phyloP scores from a whole-genome alignment of 352 stramenopile genomes.

The Phytopythium kandeliae region DNA sequence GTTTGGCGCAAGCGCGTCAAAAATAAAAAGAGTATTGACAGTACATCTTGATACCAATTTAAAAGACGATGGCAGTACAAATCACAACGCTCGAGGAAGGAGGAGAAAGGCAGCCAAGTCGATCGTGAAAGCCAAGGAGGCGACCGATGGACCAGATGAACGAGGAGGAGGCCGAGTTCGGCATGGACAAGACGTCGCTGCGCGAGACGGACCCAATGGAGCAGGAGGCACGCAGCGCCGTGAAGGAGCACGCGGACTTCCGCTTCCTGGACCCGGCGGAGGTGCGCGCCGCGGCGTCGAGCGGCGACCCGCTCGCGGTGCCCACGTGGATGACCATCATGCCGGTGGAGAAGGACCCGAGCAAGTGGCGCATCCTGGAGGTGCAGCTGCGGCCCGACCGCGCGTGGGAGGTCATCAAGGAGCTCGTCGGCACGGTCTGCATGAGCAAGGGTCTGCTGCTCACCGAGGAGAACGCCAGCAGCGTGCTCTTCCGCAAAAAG shows the following conservation, averaged over 20 bases:
- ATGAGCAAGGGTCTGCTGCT: conserved; percentile 71
- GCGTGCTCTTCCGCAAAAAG: conserved; percentile 70
- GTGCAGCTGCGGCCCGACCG: conserved; percentile 66
- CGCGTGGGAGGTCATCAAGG: conserved; percentile 70
- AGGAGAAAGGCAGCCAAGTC: not conserved
- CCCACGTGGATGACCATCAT: conserved; percentile 53
- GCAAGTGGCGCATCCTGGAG: conserved; percentile 63
- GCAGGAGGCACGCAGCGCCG: conserved; percentile 32
- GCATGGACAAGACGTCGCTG: conserved; percentile 46
- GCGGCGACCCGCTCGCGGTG: conserved; percentile 23
- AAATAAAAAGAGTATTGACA: too few relatives aligned
- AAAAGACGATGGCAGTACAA: not conserved
- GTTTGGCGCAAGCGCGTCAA: too few relatives aligned
- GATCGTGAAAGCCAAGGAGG: too few relatives aligned
- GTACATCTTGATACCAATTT: not conserved
- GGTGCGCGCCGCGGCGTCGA: conserved; percentile 23
- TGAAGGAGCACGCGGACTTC: conserved; percentile 74
- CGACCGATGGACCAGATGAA: conserved; percentile 13
- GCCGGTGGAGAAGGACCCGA: conserved; percentile 56
- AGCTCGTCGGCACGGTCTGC: conserved; percentile 72
- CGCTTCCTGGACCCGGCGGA: conserved; percentile 31
- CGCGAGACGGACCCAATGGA: conserved; percentile 68
- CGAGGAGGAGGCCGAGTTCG: conserved; percentile 69
- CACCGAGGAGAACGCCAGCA: conserved; percentile 39
- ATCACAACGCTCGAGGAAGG: too few relatives aligned